Base-by-base conservation (phyloP, 2,329 filamentous ascomycete genomes). In the Bretziella fagacearum region DNA sequence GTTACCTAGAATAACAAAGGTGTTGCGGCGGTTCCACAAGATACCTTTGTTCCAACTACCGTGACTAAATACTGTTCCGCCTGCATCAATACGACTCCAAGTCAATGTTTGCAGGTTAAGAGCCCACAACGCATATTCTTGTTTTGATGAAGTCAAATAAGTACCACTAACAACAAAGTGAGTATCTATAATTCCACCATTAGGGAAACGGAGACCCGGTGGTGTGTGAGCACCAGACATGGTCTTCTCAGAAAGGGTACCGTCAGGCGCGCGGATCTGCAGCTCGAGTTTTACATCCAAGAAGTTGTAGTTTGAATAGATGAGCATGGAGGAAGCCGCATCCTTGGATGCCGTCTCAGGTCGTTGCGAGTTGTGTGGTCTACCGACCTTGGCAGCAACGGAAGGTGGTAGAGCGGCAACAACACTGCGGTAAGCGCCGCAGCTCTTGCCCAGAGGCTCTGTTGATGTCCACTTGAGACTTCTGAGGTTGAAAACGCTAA, bases 231-330 rank as follows among this genome's bases (percentile, higher is more conserved):
- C 73, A 15, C 84, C 82, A 15, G 79, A 79, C 89, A 98, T 96
- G 22, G 82, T 75, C 62, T 84, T 87, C 60, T 98, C 91, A 1
- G 77, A 74, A 46, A 98, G 65, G 0, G 77, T 78, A 25, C 91
- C 89, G 59, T 96, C 87, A 1, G 84, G 75, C 6, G 82, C 70
- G 45, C 91, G 77, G 41, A 98, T 77, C 61, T 96, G 91, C 30
- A 98, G 67, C 62, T 98, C 91, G 20, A 98, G 67, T 60, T 94
- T 96, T 54, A 98, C 91, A 56, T 98, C 89, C 47, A 98, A 63
- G 57, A 98, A 98, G 62, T 98, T 96, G 63, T 98, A 98, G 60
- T 98, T 98, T 20, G 89, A 96, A 62, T 98, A 98, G 39, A 98
- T 93, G 52, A 98, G 71, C 86, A 96, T 95, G 1, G 77, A 79